Conservation (phyloP, 805 yeast genomes). For the Blastobotrys chiropterorum region DNA sequence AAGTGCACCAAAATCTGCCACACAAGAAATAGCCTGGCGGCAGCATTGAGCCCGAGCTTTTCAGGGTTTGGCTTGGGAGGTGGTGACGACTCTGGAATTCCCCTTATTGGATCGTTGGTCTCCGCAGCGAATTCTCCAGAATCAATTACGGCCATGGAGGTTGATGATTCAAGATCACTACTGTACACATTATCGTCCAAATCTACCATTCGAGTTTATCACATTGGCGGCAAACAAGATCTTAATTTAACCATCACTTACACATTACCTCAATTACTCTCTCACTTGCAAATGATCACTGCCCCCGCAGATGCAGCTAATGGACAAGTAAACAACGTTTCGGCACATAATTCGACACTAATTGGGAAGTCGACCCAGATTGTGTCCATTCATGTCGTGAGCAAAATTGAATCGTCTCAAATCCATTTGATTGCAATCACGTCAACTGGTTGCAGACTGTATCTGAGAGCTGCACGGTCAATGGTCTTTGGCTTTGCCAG, state of each 20-base stretch:
- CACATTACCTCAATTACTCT: slow-evolving; percentile 23
- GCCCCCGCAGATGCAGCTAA: slow-evolving; percentile 6
- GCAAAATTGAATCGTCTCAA: slow-evolving; percentile 58
- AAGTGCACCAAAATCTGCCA: slow-evolving; percentile 79
- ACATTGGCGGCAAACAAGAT: slow-evolving; percentile 39
- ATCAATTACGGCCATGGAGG: slow-evolving; percentile 51
- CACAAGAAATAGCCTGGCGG: slow-evolving; percentile 56
- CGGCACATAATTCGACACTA: slow-evolving; percentile 13
- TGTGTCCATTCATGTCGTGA: slow-evolving; percentile 55
- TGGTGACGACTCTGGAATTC: slow-evolving; percentile 1
- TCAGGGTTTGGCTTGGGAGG: slow-evolving; percentile 2
- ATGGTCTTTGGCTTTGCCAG: slow-evolving; percentile 16
- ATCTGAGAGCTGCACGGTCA: slow-evolving; percentile 44
- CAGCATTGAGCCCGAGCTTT: slow-evolving; percentile 18
- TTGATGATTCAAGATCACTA: slow-evolving; percentile 73
- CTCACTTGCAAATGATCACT: slow-evolving; percentile 27
- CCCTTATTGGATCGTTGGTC: slow-evolving; percentile 26
- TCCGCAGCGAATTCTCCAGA: slow-evolving; percentile 39
- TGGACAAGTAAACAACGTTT: not conserved
- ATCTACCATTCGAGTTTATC: slow-evolving; percentile 76
- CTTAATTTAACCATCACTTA: slow-evolving; percentile 33
- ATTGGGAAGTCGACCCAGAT: slow-evolving; percentile 31
- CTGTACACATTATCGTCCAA: slow-evolving; percentile 77
- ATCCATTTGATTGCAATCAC: slow-evolving; percentile 75
- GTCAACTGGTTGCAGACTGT: slow-evolving; percentile 75